A percentile compares a stretch with the other conserved stretches of the same genome.
These are phyloP conservation scores for Suillus bovinus DNA, from an alignment of 768 basidiomycete genomes.

Conservation along the genomic window DNA sequence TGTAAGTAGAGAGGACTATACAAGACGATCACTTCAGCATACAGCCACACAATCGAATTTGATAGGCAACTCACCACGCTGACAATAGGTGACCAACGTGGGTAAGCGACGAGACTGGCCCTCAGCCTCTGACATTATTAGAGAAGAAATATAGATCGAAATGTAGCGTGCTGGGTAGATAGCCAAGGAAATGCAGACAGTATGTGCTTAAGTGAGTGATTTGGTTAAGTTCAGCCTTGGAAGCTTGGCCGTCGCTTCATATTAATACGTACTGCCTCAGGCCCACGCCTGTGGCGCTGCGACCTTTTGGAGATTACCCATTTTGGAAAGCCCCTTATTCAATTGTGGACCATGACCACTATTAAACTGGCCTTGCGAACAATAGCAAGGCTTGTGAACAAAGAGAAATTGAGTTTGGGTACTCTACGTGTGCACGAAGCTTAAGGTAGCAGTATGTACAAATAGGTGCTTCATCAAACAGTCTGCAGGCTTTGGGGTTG, in stretches of 20 bases:
- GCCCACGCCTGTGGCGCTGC: not conserved
- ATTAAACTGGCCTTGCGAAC: not conserved
- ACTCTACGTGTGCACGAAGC: not conserved
- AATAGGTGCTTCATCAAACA: not conserved
- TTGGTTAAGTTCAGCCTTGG: not conserved
- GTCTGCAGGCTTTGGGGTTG: no score
- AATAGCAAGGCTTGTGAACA: not conserved
- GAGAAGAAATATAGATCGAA: slow-evolving; percentile 12
- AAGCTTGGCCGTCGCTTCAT: not conserved
- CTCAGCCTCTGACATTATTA: slow-evolving; percentile 40
- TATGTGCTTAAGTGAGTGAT: not conserved
- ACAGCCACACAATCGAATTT: slow-evolving; percentile 6
- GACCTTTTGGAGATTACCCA: not conserved
- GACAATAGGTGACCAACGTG: slow-evolving; percentile 67
- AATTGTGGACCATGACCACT: not conserved
- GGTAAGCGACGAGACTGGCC: slow-evolving; percentile 46
- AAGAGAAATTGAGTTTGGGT: not conserved
- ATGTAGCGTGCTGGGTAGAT: slow-evolving; percentile 2
- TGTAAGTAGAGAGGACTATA: slow-evolving; percentile 58
- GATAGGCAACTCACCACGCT: slow-evolving; percentile 56
- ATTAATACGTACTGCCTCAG: not conserved
- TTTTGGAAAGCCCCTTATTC: not conserved
- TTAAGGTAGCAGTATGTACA: not conserved
- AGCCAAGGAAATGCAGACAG: not conserved
- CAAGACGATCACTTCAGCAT: slow-evolving; percentile 14